These are phyloP conservation scores for Berkeleyomyces basicola DNA, from an alignment of 2,329 filamentous ascomycete species.

Conservation along the genomic window DNA sequence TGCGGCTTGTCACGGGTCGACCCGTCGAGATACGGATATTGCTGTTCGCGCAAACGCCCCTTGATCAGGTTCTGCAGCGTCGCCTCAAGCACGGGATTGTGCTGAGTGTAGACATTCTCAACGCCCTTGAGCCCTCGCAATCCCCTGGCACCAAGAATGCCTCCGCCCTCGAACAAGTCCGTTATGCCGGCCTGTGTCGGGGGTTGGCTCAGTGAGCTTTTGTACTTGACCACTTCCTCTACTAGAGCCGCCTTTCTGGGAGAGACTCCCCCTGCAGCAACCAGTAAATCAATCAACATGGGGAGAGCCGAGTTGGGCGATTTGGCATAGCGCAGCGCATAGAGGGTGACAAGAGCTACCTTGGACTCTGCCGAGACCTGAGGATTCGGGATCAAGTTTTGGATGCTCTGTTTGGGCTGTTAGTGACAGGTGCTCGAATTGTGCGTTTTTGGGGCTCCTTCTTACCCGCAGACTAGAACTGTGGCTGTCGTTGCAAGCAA, in stretches of 20 bases:
- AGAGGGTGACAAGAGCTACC: slow-evolving; percentile 79
- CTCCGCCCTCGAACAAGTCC: slow-evolving; percentile 80
- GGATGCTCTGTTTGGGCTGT: slow-evolving; percentile 44
- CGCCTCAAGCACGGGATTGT: slow-evolving; percentile 72
- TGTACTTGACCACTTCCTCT: slow-evolving; percentile 67
- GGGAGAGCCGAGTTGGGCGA: slow-evolving; percentile 69
- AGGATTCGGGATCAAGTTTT: slow-evolving; percentile 69
- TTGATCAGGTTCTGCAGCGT: slow-evolving; percentile 90
- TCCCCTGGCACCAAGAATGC: slow-evolving; percentile 60
- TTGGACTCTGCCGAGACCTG: slow-evolving; percentile 68
- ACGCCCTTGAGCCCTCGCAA: slow-evolving; percentile 95
- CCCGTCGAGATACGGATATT: slow-evolving; percentile 88
- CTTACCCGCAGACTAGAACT: slow-evolving; percentile 71
- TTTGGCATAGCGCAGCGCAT: slow-evolving; percentile 81
- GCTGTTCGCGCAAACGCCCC: slow-evolving; percentile 66
- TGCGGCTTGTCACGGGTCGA: slow-evolving; percentile 89
- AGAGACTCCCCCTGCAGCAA: slow-evolving; percentile 67
- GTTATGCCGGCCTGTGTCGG: slow-evolving; percentile 64
- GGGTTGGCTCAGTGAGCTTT: slow-evolving; percentile 67
- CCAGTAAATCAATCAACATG: slow-evolving; percentile 72
- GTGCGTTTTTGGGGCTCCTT: background rate
- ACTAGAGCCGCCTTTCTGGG: slow-evolving; percentile 63
- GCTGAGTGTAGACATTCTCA: slow-evolving; percentile 97
- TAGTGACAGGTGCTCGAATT: background rate
- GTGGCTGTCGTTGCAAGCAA: slow-evolving; percentile 95